phyloP scores from a whole-genome alignment of 73 alveolate species.

The Symbiodinium pilosum region DNA sequence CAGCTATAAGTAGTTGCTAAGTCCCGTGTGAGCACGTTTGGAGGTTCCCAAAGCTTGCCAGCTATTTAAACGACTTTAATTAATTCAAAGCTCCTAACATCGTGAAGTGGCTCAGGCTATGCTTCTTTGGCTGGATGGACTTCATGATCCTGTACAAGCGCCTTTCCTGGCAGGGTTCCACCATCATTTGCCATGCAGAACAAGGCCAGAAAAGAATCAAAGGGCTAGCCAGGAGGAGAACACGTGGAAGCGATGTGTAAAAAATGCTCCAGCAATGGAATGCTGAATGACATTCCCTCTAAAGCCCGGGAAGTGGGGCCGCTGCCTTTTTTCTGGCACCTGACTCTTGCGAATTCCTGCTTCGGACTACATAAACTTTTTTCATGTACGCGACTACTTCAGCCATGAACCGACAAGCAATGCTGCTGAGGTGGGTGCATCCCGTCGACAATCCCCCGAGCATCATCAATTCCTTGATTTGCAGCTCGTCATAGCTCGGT shows the following conservation, averaged over 20 bases:
- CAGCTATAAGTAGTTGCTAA: too few species aligned
- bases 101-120: not conserved
- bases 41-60: not conserved
- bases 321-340: too few species aligned
- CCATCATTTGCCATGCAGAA: not conserved
- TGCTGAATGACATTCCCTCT: too few species aligned
- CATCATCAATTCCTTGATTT: constrained; percentile 91
- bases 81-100: not conserved
- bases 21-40: too few species aligned
- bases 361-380: too few species aligned
- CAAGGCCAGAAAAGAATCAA: not conserved
- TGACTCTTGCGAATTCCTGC: too few species aligned
- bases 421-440: constrained; percentile 93
- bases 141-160: constrained; percentile 89
- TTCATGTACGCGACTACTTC: too few species aligned
- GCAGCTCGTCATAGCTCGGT: not conserved
- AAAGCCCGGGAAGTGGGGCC: too few species aligned
- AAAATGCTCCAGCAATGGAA: too few species aligned
- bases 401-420: too few species aligned
- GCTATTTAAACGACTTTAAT: not conserved
- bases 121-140: constrained; percentile 95
- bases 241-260: too few species aligned
- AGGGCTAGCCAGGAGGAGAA: not conserved
- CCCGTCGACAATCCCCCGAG: constrained; percentile 91
- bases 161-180: not conserved